Percentiles rank a stretch among this genome's conserved stretches.
These are phyloP conservation scores for Leucosporidium scottii DNA, from an alignment of 768 basidiomycete genomes.

Conservation along the genomic window DNA sequence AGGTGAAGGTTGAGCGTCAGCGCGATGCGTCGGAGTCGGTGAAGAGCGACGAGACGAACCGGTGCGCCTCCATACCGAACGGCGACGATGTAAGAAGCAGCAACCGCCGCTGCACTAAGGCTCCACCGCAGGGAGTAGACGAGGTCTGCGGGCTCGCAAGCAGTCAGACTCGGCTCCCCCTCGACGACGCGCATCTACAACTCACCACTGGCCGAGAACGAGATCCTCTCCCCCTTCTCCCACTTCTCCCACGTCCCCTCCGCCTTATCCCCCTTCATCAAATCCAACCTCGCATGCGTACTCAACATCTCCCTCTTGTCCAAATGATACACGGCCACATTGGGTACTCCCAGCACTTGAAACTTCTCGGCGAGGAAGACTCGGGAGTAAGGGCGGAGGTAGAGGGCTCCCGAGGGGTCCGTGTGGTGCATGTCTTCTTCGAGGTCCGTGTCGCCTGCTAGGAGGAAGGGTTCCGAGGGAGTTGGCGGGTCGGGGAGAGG, in stretches of 20 bases:
- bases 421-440: conserved; percentile 16
- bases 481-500: neutral
- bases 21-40: too few relatives aligned
- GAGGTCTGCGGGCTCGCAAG: neutral
- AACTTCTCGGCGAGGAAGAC: conserved; percentile 32
- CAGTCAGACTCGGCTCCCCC: neutral
- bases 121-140: conserved; percentile 22
- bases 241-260: conserved; percentile 25
- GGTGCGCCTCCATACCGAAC: neutral
- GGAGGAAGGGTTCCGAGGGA: conserved; percentile 31
- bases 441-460: conserved; percentile 33
- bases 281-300: conserved; percentile 23
- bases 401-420: conserved; percentile 15
- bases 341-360: conserved; percentile 28
- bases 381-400: conserved; percentile 35
- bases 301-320: conserved; percentile 12
- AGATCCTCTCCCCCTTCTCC: conserved; percentile 28
- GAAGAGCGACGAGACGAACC: too few relatives aligned
- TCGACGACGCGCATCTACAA: neutral
- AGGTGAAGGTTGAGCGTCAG: neutral
- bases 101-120: conserved; percentile 8
- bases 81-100: conserved; percentile 1
- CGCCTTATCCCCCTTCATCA: conserved; percentile 4
- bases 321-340: conserved; percentile 30
- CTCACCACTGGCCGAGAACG: conserved; percentile 19